These are phyloP conservation scores for Puccinia novopanici DNA, from an alignment of 1,284 basidiomycete genomes.

Conservation along the genomic window DNA sequence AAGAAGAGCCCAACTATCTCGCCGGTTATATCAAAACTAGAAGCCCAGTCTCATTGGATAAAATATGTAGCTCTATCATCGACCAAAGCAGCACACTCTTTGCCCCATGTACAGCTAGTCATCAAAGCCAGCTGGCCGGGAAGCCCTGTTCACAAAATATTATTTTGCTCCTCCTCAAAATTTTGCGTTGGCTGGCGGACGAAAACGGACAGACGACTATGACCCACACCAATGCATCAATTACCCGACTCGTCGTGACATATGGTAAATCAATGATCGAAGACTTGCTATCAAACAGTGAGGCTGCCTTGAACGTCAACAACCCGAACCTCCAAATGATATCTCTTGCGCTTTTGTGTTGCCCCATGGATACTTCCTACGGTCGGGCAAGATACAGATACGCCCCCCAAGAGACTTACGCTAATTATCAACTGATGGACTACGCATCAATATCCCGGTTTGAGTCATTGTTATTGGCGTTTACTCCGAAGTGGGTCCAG, in stretches of 20 bases:
- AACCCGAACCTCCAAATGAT: conserved; percentile 24
- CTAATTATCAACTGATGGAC: conserved; percentile 40
- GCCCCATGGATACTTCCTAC: conserved; percentile 31
- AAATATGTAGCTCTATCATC: conserved; percentile 41
- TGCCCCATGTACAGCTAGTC: neutral
- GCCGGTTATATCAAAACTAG: conserved; percentile 21
- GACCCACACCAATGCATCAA: conserved; percentile 30
- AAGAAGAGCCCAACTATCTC: conserved; percentile 26
- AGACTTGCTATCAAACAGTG: conserved; percentile 32
- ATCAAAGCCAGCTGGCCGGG: neutral
- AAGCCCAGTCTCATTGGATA: conserved; percentile 38
- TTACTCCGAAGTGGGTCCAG: conserved; percentile 29
- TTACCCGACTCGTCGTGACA: conserved; percentile 18
- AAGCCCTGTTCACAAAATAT: conserved; percentile 16
- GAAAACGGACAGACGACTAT: conserved; percentile 7
- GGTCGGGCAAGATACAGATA: conserved; percentile 15
- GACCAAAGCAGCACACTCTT: conserved; percentile 29
- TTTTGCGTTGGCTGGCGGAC: conserved; percentile 37
- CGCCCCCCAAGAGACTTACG: conserved; percentile 10
- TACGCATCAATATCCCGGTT: conserved; percentile 17
- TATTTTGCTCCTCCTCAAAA: conserved; percentile 33
- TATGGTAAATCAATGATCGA: conserved; percentile 43
- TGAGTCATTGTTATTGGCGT: conserved; percentile 29
- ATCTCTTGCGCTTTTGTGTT: conserved; percentile 37
- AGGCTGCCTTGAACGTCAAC: conserved; percentile 27